Conservation (phyloP, 768 basidiomycete species). For the Mycena belliarum region DNA sequence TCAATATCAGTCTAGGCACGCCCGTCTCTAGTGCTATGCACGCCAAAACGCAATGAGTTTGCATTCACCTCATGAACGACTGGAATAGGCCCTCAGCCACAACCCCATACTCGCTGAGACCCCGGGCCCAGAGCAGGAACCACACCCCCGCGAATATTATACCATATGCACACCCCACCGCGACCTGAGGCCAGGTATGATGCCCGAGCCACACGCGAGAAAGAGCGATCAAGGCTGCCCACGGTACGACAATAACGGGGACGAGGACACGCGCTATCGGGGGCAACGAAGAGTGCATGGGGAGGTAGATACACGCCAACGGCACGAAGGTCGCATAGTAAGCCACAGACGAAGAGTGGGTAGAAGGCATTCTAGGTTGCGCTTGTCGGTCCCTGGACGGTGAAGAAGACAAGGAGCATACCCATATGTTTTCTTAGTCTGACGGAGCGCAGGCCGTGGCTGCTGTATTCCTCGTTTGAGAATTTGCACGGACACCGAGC, state of each 20-base stretch:
- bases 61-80: background rate
- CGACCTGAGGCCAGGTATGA: conserved; percentile 72
- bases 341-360: conserved; percentile 70
- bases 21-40: too few species aligned
- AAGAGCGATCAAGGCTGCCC: conserved; percentile 52
- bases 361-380: conserved; percentile 73
- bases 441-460: conserved; percentile 51
- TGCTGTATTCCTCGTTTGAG: conserved; percentile 65
- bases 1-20: too few species aligned
- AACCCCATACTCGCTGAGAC: conserved; percentile 28
- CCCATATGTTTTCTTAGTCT: conserved; percentile 67
- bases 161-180: conserved; percentile 60
- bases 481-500: conserved; percentile 58
- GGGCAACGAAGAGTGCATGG: conserved; percentile 58
- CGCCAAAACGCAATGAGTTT: background rate
- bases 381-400: background rate
- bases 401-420: conserved; percentile 32
- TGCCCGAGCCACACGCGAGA: conserved; percentile 79
- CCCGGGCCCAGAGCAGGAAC: conserved; percentile 60
- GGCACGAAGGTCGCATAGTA: conserved; percentile 64
- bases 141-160: conserved; percentile 51
- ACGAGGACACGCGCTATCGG: conserved; percentile 42
- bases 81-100: background rate
- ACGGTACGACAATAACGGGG: conserved; percentile 52
- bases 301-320: conserved; percentile 58